These are phyloP conservation scores for Tuber magnatum DNA, from an alignment of 495 filamentous ascomycete genomes.

Conservation along the genomic window DNA sequence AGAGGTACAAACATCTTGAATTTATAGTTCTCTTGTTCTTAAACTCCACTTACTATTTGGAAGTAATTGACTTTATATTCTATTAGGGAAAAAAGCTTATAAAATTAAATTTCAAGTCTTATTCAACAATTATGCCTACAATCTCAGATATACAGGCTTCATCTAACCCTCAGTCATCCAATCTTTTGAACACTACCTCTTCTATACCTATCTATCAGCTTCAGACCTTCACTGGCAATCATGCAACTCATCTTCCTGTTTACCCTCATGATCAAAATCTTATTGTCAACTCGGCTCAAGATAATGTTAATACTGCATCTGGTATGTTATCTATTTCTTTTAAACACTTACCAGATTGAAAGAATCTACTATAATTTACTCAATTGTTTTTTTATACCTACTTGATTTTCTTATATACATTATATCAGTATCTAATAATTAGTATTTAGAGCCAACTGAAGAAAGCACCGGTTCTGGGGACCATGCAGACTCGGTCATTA, in stretches of 20 bases:
- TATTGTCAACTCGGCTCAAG: background rate
- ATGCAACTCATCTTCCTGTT: background rate
- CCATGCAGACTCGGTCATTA: too few relatives aligned
- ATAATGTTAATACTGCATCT: background rate
- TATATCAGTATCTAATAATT: background rate
- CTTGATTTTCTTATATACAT: too few relatives aligned
- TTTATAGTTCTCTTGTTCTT: too few relatives aligned
- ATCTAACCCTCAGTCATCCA: background rate
- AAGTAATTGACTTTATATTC: too few relatives aligned
- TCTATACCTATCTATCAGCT: background rate
- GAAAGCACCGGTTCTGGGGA: background rate
- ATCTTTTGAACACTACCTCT: background rate
- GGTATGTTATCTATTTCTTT: background rate
- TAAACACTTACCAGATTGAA: rapidly evolving
- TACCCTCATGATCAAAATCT: background rate
- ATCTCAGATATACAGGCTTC: background rate
- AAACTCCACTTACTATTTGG: too few relatives aligned
- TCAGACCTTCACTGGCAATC: background rate
- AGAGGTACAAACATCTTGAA: too few relatives aligned
- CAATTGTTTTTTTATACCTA: background rate
- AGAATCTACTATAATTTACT: too few relatives aligned
- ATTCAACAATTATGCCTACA: background rate
- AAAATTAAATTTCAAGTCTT: background rate
- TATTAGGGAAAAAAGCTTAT: too few relatives aligned
- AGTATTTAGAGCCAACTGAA: background rate